phyloP scores from a whole-genome alignment of 306 rosid species.

The Crotalaria pallida region DNA sequence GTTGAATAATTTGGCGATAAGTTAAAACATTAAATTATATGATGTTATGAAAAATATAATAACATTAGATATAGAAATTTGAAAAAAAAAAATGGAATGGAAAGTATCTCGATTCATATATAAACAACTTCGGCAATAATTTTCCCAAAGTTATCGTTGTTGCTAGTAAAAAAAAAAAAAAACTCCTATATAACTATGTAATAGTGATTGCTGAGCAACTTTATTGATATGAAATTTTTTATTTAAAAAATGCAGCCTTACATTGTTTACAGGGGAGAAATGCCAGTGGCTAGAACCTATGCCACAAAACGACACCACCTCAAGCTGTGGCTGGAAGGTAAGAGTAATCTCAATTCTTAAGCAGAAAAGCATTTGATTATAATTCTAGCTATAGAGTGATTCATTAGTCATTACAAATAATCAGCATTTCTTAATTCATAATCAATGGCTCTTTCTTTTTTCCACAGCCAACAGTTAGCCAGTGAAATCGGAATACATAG shows the following conservation, averaged over 20 bases:
- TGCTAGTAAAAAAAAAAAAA: too few relatives aligned
- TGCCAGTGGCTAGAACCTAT: slow-evolving; percentile 16
- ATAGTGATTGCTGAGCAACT: background rate
- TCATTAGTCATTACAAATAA: background rate
- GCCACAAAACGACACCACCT: slow-evolving; percentile 30
- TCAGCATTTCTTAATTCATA: background rate
- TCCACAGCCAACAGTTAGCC: slow-evolving; percentile 43
- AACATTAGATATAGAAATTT: too few relatives aligned
- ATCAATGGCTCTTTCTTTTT: background rate
- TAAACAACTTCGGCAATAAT: too few relatives aligned
- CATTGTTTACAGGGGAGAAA: slow-evolving; percentile 65
- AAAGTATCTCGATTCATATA: too few relatives aligned
- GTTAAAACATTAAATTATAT: too few relatives aligned
- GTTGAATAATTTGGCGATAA: too few relatives aligned
- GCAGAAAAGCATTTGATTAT: background rate
- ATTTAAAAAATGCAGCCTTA: slow-evolving; percentile 43
- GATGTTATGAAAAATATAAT: too few relatives aligned
- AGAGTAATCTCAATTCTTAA: slow-evolving; percentile 10
- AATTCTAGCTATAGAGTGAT: background rate
- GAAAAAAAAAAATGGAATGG: too few relatives aligned
- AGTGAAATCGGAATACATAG: slow-evolving; percentile 52
- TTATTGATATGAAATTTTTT: background rate
- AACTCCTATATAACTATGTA: background rate
- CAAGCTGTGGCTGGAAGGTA: slow-evolving; percentile 57
- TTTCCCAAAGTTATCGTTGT: too few relatives aligned